These are phyloP conservation scores for Boletus tylopilopsis DNA, from an alignment of 768 basidiomycete species.

Conservation along the genomic window DNA sequence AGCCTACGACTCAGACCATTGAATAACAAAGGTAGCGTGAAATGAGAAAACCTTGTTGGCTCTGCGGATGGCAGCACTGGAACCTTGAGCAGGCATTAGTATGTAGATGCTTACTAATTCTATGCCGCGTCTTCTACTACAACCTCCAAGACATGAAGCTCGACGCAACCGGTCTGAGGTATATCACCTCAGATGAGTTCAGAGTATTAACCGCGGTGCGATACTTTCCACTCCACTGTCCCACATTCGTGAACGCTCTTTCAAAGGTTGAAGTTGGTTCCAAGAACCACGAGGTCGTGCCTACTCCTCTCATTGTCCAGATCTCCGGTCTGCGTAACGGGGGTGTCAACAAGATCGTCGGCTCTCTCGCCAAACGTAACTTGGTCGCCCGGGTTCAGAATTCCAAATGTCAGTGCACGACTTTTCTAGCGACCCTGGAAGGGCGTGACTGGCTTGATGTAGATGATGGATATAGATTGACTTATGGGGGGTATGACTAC, in stretches of 20 bases:
- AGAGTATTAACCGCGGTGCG: conserved; percentile 89
- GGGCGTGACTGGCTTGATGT: conserved; percentile 7
- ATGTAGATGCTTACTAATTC: too few species aligned
- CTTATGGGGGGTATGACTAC: conserved; percentile 98
- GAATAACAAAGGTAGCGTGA: not conserved
- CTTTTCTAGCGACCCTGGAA: not conserved
- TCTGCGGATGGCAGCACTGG: conserved; percentile 17
- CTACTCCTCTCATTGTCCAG: conserved; percentile 82
- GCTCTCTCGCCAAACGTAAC: conserved; percentile 87
- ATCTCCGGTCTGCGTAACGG: conserved; percentile 91
- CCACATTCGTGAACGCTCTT: not conserved
- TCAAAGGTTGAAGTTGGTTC: conserved; percentile 92
- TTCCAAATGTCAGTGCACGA: conserved; percentile 66
- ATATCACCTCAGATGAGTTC: conserved; percentile 90
- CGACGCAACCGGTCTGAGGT: conserved; percentile 91
- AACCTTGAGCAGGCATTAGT: conserved; percentile 20
- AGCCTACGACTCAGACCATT: conserved; percentile 14
- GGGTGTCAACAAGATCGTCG: conserved; percentile 90
- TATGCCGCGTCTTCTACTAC: not conserved
- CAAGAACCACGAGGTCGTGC: conserved; percentile 97
- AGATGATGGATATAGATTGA: conserved; percentile 97
- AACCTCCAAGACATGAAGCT: conserved; percentile 65
- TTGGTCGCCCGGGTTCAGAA: conserved; percentile 89
- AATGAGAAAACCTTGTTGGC: conserved; percentile 34
- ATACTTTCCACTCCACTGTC: not conserved